These are phyloP conservation scores for Pythium inflatum DNA, from an alignment of 352 stramenopile species.

Conservation along the genomic window DNA sequence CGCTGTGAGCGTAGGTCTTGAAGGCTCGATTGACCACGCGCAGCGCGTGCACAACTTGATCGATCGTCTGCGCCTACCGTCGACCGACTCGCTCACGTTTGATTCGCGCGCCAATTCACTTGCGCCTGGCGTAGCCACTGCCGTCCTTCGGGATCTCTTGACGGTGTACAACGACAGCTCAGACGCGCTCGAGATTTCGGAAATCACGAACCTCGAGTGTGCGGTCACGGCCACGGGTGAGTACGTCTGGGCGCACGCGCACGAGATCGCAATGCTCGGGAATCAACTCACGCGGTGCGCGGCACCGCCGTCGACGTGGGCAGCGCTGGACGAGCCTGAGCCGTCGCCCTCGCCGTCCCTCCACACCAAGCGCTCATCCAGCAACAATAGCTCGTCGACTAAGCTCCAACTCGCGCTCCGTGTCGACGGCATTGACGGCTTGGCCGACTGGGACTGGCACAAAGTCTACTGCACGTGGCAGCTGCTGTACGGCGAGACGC, in stretches of 20 bases:
- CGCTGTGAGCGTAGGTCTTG: too few relatives aligned
- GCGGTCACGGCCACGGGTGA: constrained; percentile 9
- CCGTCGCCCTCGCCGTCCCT: not conserved
- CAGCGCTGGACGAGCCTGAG: not conserved
- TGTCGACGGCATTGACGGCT: not conserved
- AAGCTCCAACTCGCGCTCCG: not conserved
- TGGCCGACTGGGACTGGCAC: constrained; percentile 25
- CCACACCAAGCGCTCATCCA: not conserved
- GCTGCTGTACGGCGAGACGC: constrained; percentile 5
- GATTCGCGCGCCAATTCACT: not conserved
- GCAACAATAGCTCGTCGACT: not conserved
- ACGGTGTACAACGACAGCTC: constrained; percentile 10
- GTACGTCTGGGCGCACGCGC: constrained; percentile 13
- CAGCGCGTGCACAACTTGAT: constrained; percentile 27
- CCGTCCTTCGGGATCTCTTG: constrained; percentile 16
- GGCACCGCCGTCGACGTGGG: constrained; percentile 7
- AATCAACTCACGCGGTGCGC: constrained; percentile 16
- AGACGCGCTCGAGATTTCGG: constrained; percentile 14
- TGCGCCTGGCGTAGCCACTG: not conserved
- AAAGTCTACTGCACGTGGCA: constrained; percentile 30
- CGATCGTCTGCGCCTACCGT: constrained; percentile 14
- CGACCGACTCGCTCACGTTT: not conserved
- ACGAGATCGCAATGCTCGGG: constrained; percentile 9
- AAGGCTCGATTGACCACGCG: not conserved
- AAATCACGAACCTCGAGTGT: constrained; percentile 20